phyloP scores from a whole-genome alignment of 345 rosid species.

The Toxicodendron radicans region DNA sequence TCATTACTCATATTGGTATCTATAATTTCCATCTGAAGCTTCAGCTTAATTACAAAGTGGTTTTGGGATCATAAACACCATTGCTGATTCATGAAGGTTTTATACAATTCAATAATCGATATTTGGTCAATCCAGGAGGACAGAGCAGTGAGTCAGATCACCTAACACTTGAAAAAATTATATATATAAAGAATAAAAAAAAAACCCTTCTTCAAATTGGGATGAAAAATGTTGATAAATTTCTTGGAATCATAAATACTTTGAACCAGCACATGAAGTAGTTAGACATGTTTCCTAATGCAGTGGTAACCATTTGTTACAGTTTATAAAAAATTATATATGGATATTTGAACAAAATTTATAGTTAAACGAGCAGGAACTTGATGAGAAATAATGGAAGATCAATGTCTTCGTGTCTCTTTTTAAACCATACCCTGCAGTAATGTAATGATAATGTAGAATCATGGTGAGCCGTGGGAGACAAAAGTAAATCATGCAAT shows the following conservation, averaged over 20 bases:
- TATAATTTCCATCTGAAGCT: background rate
- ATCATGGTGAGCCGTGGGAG: background rate
- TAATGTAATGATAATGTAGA: background rate
- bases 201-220: background rate
- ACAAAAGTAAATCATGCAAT: background rate
- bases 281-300: conserved; percentile 25
- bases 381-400: background rate
- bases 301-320: conserved; percentile 49
- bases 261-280: conserved; percentile 7
- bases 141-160: background rate
- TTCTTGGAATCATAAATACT: conserved; percentile 15
- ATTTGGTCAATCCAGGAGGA: background rate
- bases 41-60: too few relatives aligned
- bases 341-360: too few relatives aligned
- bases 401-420: background rate
- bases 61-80: background rate
- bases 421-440: background rate
- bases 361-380: too few relatives aligned
- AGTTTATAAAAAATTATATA: too few relatives aligned
- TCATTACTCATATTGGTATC: background rate
- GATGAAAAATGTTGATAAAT: background rate
- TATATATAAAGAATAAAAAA: too few relatives aligned
- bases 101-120: too few relatives aligned
- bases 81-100: background rate
- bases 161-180: background rate